phyloP scores from a whole-genome alignment of 805 yeast genomes.

The Phaffomyces thermotolerans region DNA sequence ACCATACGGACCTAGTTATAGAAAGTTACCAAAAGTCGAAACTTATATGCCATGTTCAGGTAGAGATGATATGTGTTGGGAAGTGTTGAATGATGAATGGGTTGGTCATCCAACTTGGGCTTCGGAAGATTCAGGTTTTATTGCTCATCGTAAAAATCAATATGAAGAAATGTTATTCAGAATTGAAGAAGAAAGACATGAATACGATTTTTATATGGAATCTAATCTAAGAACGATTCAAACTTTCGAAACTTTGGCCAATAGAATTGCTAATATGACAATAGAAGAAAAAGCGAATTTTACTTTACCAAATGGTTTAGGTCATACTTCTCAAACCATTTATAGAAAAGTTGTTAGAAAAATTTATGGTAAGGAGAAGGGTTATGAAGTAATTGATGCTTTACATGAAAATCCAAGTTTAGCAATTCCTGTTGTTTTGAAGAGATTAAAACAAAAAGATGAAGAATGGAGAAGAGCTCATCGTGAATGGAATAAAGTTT shows the following conservation, averaged over 20 bases:
- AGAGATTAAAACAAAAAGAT: slow-evolving; percentile 92
- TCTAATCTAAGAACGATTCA: slow-evolving; percentile 92
- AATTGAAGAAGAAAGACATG: slow-evolving; percentile 96
- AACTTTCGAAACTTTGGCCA: slow-evolving; percentile 90
- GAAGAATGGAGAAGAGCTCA: slow-evolving; percentile 99
- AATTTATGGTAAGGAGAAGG: slow-evolving; percentile 89
- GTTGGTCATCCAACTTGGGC: slow-evolving; percentile 99
- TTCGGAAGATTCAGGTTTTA: slow-evolving; percentile 96
- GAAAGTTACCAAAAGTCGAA: slow-evolving; percentile 87
- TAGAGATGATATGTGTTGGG: slow-evolving; percentile 99
- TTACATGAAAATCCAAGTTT: slow-evolving; percentile 91
- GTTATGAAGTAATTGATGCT: slow-evolving; percentile 93
- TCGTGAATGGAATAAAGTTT: slow-evolving; percentile 96
- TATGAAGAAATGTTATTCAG: slow-evolving; percentile 93
- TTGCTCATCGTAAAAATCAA: slow-evolving; percentile 97
- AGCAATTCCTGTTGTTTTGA: slow-evolving; percentile 89
- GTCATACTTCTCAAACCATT: slow-evolving; percentile 84
- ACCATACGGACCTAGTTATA: slow-evolving; percentile 91
- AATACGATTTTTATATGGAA: slow-evolving; percentile 93
- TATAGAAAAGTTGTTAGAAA: slow-evolving; percentile 91
- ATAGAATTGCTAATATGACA: slow-evolving; percentile 87
- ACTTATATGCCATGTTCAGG: slow-evolving; percentile 97
- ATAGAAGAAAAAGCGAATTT: slow-evolving; percentile 81
- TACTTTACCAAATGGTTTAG: slow-evolving; percentile 87
- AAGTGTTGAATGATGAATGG: slow-evolving; percentile 97